Evolutionary conservation across 305 asterid genomes (phyloP), one percentile per base, ranked within the genome.

Genomic region (Plantago coronopus): DNA sequence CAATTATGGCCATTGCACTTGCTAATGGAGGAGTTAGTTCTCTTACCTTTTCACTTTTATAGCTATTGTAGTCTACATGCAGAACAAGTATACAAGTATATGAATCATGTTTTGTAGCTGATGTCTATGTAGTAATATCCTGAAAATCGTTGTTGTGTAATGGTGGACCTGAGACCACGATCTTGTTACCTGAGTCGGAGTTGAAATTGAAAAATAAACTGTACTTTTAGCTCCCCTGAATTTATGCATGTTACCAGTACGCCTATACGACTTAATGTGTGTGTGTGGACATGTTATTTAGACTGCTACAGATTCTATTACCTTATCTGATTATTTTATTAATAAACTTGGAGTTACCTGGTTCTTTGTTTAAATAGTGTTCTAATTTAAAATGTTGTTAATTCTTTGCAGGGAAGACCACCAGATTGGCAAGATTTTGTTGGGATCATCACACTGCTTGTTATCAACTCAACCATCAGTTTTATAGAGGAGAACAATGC

Each of bases 401-500:
- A 34, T 64, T 40, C 21, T 70, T 55, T 62, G 65, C 80, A 83
- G 87, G 84, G 85, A 44, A 81, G 72, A 58, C 82, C 87, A 21
- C 85, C 87, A 9, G 89, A 83, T 62, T 79, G 85, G 85, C 86
- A 82, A 67, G 89, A 82, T 62, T 83, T 83, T 49, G 84, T 81
- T 20, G 91, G 91, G 57, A 84, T 84, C 55, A 81, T 84, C 22
- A 59, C 72, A 34, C 82, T 84, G 59, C 81, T 84, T 29, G 60
- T 84, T 23, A 79, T 84, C 62, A 84, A 84, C 81, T 84, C 88
- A 9, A 81, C 88, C 48, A 84, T 84, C 27, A 84, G 91, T 72
- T 84, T 84, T 63, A 79, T 84, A 57, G 91, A 84, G 72, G 91
- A 84, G 66, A 81, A 84, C 73, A 84, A 84, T 68, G 88, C 87